phyloP scores from a whole-genome alignment of 129 eudicot genomes.

The Silybum marianum region DNA sequence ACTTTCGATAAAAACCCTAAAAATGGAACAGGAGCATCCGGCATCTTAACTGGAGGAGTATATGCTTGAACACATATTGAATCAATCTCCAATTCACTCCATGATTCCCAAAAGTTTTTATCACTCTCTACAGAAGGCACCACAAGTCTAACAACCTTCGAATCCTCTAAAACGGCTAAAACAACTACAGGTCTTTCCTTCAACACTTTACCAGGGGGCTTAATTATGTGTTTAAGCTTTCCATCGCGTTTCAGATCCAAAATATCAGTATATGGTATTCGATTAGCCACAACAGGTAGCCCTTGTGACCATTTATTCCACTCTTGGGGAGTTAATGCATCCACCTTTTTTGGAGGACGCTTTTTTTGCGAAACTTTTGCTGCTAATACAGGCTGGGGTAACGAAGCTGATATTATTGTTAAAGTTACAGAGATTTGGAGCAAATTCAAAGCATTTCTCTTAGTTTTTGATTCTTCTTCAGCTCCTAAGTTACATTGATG shows the following conservation, averaged over 20 bases:
- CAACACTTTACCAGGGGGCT: conserved; percentile 50
- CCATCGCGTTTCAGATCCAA: conserved; percentile 60
- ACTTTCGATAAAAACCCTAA: conserved; percentile 51
- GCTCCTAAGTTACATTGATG: conserved; percentile 19
- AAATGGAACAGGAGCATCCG: conserved; percentile 60
- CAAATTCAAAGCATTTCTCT: conserved; percentile 23
- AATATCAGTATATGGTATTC: conserved; percentile 69
- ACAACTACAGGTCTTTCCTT: conserved; percentile 59
- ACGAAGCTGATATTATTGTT: conserved; percentile 67
- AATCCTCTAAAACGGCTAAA: conserved; percentile 81
- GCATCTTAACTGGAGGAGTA: conserved; percentile 70
- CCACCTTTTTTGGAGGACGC: conserved; percentile 45
- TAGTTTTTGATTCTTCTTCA: conserved; percentile 43
- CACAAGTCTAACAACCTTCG: conserved; percentile 77
- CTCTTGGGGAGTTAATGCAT: conserved; percentile 63
- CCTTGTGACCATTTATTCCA: conserved; percentile 65
- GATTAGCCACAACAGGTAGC: conserved; percentile 57
- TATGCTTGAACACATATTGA: conserved; percentile 74
- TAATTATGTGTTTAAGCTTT: conserved; percentile 66
- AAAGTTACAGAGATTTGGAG: conserved; percentile 68
- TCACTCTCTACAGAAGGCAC: conserved; percentile 67
- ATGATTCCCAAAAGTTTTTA: conserved; percentile 61
- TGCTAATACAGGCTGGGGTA: conserved; percentile 58
- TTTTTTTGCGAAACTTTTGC: conserved; percentile 65
- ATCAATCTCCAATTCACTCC: conserved; percentile 74